Evolutionary conservation across 768 basidiomycete genomes (phyloP).

Genomic region (Arthromyces matolae): DNA sequence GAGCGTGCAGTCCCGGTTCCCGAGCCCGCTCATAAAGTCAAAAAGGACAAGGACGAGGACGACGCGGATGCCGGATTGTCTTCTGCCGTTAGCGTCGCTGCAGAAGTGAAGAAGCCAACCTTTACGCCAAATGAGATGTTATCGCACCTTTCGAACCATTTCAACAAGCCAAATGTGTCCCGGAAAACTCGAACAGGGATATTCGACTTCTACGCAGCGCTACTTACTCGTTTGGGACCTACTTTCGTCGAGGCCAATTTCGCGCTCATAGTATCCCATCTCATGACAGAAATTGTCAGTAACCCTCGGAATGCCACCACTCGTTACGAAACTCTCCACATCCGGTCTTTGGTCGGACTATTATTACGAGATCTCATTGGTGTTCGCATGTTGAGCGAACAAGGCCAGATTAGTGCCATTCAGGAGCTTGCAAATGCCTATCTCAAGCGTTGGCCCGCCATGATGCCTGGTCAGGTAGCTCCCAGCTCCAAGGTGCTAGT

Average conservation of each 20-base stretch:
- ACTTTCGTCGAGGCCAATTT: constrained; percentile 83
- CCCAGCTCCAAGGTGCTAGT: constrained; percentile 67
- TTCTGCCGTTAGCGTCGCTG: constrained; percentile 39
- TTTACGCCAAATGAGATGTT: constrained; percentile 80
- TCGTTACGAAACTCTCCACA: constrained; percentile 71
- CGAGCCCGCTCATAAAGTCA: constrained; percentile 53
- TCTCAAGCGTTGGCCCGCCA: constrained; percentile 87
- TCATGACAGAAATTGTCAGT: constrained; percentile 74
- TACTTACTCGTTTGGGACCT: constrained; percentile 72
- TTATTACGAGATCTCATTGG: constrained; percentile 85
- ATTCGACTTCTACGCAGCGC: constrained; percentile 81
- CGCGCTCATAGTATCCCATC: constrained; percentile 68
- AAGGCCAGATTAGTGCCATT: constrained; percentile 89
- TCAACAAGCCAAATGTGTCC: constrained; percentile 68
- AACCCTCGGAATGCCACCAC: constrained; percentile 49
- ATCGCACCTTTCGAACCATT: constrained; percentile 68
- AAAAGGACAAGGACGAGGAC: constrained; percentile 59
- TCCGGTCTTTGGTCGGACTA: constrained; percentile 70
- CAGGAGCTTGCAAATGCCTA: constrained; percentile 80
- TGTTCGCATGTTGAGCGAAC: constrained; percentile 85
- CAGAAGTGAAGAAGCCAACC: constrained; percentile 63
- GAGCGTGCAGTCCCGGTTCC: constrained; percentile 46
- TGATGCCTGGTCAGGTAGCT: constrained; percentile 81
- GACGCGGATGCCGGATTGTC: constrained; percentile 54
- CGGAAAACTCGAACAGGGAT: constrained; percentile 79